Conservation (phyloP, 371 early-diverging fungal species). For the Dinochytrium kinnereticum region DNA sequence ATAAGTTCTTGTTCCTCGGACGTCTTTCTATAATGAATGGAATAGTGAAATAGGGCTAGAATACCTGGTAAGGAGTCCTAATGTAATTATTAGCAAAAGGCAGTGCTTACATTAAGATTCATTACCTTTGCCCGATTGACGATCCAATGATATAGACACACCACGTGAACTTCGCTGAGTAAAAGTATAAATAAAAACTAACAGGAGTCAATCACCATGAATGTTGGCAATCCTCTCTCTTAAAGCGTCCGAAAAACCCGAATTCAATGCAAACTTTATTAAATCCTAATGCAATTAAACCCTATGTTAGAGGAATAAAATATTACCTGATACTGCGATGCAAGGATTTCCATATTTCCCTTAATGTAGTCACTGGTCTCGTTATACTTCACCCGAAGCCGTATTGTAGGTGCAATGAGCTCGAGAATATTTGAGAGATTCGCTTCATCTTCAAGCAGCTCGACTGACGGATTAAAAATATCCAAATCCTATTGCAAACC, state of each 20-base stretch:
- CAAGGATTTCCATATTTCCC: constrained; percentile 68
- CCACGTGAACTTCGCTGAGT: constrained; percentile 80
- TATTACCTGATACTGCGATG: constrained; percentile 66
- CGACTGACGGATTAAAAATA: no score
- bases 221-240: background rate
- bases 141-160: constrained; percentile 78
- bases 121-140: constrained; percentile 61
- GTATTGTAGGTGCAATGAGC: constrained; percentile 74
- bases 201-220: background rate
- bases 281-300: background rate
- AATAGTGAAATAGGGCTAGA: background rate
- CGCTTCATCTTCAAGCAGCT: constrained; percentile 75
- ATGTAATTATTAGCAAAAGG: background rate
- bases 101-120: background rate
- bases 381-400: constrained; percentile 67
- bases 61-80: constrained; percentile 13
- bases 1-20: constrained; percentile 40
- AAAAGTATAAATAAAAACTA: background rate
- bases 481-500: no score
- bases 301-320: constrained; percentile 16
- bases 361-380: constrained; percentile 64
- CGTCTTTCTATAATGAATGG: background rate
- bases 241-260: background rate
- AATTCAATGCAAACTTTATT: background rate
- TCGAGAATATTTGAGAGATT: constrained; percentile 71